A percentile compares a stretch with the other conserved stretches of the same genome.
Conservation (phyloP, 2,329 filamentous ascomycete species). For the Corniculantispora saksenae region DNA sequence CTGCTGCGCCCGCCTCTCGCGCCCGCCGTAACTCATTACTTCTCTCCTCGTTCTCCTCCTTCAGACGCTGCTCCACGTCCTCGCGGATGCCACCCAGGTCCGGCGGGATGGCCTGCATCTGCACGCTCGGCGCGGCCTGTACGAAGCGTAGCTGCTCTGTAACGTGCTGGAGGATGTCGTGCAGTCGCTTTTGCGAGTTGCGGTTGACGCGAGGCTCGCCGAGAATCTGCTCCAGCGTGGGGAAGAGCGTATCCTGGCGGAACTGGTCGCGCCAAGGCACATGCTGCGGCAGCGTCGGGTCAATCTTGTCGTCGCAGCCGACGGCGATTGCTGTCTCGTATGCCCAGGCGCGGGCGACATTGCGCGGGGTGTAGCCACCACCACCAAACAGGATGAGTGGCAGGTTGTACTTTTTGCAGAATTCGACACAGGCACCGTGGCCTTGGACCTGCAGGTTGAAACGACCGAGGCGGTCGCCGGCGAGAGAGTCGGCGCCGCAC, state of each 20-base stretch:
- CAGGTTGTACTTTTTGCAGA: slow-evolving; percentile 76
- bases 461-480: slow-evolving; percentile 87
- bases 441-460: slow-evolving; percentile 97
- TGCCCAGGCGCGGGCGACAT: slow-evolving; percentile 94
- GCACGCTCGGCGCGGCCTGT: slow-evolving; percentile 80
- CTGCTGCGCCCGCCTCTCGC: slow-evolving; percentile 59
- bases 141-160: slow-evolving; percentile 86
- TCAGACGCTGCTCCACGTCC: slow-evolving; percentile 67
- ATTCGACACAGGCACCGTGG: slow-evolving; percentile 88
- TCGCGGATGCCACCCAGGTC: slow-evolving; percentile 69
- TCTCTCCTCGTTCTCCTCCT: slow-evolving; percentile 63
- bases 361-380: slow-evolving; percentile 93
- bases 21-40: slow-evolving; percentile 54
- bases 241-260: slow-evolving; percentile 83
- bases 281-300: slow-evolving; percentile 72
- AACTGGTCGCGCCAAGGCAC: slow-evolving; percentile 89
- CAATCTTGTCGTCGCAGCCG: slow-evolving; percentile 68
- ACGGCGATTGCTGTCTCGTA: slow-evolving; percentile 94
- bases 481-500: slow-evolving; percentile 92
- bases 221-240: slow-evolving; percentile 73
- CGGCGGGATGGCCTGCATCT: slow-evolving; percentile 77
- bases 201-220: slow-evolving; percentile 73
- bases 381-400: slow-evolving; percentile 91
- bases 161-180: slow-evolving; percentile 75
- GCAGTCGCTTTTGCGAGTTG: slow-evolving; percentile 74